A percentile compares a stretch with the other conserved stretches of the same genome.
Conservation (phyloP, 257 asterid genomes). For the Rubia yunnanensis region DNA sequence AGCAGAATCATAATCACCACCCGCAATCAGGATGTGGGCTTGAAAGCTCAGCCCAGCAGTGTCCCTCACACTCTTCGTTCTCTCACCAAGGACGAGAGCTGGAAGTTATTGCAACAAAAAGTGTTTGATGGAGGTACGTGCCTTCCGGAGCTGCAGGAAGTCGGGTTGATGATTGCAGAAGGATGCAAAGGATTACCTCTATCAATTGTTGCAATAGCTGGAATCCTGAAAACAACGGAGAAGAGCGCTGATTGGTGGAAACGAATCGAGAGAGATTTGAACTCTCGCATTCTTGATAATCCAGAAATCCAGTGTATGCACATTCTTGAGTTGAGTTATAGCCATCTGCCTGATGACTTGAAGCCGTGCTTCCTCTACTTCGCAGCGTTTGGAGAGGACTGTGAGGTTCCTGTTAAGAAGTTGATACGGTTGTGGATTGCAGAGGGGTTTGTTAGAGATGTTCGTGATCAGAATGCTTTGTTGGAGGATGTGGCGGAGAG, state of each 20-base stretch:
- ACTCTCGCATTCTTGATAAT: not conserved
- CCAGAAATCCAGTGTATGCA: not conserved
- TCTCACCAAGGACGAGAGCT: not conserved
- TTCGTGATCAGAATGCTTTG: not conserved
- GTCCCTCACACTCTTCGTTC: not conserved
- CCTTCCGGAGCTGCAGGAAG: not conserved
- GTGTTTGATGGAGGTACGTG: not conserved
- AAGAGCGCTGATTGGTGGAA: not conserved
- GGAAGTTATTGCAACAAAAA: not conserved
- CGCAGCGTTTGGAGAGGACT: not conserved
- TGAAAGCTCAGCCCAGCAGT: not conserved
- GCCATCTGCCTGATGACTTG: not conserved
- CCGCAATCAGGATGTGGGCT: not conserved
- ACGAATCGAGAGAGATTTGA: not conserved
- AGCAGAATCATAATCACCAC: not conserved
- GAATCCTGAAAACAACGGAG: not conserved
- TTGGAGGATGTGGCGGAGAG: not conserved
- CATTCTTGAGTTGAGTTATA: not conserved
- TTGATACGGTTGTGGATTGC: constrained; percentile 11
- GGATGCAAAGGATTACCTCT: not conserved
- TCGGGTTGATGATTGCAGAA: not conserved
- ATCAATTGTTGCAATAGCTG: not conserved
- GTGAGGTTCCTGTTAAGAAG: constrained; percentile 5
- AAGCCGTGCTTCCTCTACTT: not conserved
- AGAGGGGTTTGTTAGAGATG: constrained; percentile 13